Base-by-base conservation (phyloP, 176 grass and related monocot species). In the Zea mays region DNA sequence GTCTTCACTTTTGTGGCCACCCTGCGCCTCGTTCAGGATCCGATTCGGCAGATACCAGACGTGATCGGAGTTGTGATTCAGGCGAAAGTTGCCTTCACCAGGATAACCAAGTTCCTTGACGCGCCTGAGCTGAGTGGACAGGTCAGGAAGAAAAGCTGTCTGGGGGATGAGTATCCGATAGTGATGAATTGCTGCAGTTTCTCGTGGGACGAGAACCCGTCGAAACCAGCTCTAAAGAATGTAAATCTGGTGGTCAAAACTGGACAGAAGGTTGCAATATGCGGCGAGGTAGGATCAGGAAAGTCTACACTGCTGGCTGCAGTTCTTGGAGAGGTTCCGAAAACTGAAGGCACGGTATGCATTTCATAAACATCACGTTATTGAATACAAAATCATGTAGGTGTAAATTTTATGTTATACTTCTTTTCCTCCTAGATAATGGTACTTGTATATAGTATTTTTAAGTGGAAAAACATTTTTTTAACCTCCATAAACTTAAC, bases 281-380 rank as follows among this genome's bases (percentile, higher is more conserved):
- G 96, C 73, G 96, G 92, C 14, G 96, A 99, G 75, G 96, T 99
- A 81, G 96, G 96, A 43, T 95, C 92, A 0, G 96, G 96, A 73
- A 99, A 99, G 54, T 95, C 96, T 34, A 99, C 87, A 56, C 87
- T 99, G 75, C 78, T 95, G 74, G 90, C 92, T 68, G 81, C 96
- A 74, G 71, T 94, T 81, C 88, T 95, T 10, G 90, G 96, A 78
- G 96, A 99, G 81, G 72, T 99, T 65, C 83, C 67, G 0, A 87
- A 82, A 80, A 92, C 75, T 12, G 62, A 79, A 56, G 92, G 96
- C 80, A 84, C 1, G 83, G 96, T 99, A 95, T 73, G 74, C 36
- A 86, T 83, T 54, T 58, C 1, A 20, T 33, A 19, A 35, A 36
- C 55, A 63, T 65, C 63, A 74, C 45, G 19, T 71, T 69, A 19